Evolutionary conservation across 2,329 filamentous ascomycete species (phyloP), one percentile per base, ranked within the genome.

Genomic region (Didymella glomerata): DNA sequence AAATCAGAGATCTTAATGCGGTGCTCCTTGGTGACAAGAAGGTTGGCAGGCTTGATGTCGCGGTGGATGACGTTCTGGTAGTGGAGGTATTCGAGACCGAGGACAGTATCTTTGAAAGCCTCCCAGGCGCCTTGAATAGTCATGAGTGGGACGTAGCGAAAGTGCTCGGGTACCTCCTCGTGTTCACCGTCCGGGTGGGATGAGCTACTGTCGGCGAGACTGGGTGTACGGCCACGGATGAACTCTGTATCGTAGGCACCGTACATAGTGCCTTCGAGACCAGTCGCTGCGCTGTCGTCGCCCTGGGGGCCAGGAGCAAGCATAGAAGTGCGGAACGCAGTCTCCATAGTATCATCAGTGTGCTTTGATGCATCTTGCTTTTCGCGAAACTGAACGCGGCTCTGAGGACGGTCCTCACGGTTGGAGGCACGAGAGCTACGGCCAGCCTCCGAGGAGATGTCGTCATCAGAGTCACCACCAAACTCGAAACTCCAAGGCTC

Each of bases 1-100:
- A 99, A 99, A 73, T 99, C 95, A 5, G 95, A 98, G 61, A 99
- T 99, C 82, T 99, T 99, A 72, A 97, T 92, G 14, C 90, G 88
- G 68, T 93, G 88, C 64, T 93, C 90, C 68, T 82, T 88, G 49
- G 92, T 96, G 82, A 94, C 93, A 7, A 99, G 83, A 7, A 99
- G 84, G 74, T 98, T 98, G 36, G 94, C 93, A 18, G 82, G 82
- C 64, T 83, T 83, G 73, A 83, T 83, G 63, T 83, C 81, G 42
- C 81, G 78, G 61, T 83, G 81, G 14, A 82, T 79, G 64, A 83
- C 80, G n/a, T 80, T 79, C 63, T 84, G 81, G 60, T 80, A 82
- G 67, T 84, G 82, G 9, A 99, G 84, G 75, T 98, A 99, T 75
- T 99, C 93, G 20, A 99, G 80, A 4, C 95, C 95, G 36, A 98